phyloP scores from a whole-genome alignment of 495 filamentous ascomycete species.

The Penicillium fimorum region DNA sequence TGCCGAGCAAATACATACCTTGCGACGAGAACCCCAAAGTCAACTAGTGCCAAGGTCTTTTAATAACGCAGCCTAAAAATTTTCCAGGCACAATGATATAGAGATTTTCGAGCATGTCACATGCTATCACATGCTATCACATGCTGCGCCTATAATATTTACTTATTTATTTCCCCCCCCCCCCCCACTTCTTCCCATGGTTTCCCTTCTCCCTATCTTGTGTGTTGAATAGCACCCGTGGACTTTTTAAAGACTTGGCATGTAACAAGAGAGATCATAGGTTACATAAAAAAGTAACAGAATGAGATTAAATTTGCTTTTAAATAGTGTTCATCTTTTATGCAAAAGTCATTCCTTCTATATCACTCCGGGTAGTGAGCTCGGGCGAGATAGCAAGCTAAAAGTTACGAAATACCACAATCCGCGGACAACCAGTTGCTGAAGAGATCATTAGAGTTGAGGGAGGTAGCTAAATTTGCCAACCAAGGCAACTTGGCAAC shows the following conservation, averaged over 20 bases:
- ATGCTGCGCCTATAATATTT: neutral
- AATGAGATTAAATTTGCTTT: neutral
- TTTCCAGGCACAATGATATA: too few species aligned
- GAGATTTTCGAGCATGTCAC: neutral
- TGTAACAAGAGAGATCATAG: neutral
- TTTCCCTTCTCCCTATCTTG: too few species aligned
- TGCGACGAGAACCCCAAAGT: too few species aligned
- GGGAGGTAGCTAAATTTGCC: neutral
- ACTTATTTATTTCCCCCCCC: too few species aligned
- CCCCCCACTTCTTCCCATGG: too few species aligned
- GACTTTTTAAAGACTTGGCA: too few species aligned
- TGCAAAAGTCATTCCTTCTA: neutral
- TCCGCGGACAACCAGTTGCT: neutral
- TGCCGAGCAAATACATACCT: too few species aligned
- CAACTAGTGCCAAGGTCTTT: too few species aligned
- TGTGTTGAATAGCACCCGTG: too few species aligned
- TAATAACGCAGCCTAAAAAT: too few species aligned
- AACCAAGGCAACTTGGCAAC: neutral
- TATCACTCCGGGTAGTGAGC: neutral
- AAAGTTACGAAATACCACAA: neutral
- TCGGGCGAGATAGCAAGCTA: neutral
- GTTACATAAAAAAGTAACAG: neutral
- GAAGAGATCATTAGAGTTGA: neutral
- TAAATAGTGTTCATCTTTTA: neutral
- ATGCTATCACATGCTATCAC: neutral